phyloP scores from a whole-genome alignment of 352 stramenopile species.

The Salisapilia sapeloensis region DNA sequence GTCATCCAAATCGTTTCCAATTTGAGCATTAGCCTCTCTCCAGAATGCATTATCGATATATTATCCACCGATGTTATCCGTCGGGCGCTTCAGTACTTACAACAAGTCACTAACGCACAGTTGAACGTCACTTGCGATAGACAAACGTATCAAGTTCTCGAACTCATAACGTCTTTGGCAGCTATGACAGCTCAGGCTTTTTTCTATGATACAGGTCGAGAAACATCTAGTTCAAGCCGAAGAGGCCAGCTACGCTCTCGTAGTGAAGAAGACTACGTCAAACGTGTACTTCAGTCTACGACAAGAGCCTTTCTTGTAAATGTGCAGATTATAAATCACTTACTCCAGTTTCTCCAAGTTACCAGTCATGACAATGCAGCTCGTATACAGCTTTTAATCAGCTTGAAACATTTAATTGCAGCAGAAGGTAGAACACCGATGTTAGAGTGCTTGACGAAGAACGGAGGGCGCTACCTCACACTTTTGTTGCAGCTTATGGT shows the following conservation, averaged over 20 bases:
- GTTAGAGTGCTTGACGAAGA: constrained; percentile 31
- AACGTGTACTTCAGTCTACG: constrained; percentile 18
- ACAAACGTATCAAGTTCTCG: too few species aligned
- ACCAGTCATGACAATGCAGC: constrained; percentile 3
- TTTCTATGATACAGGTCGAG: too few species aligned
- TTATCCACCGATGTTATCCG: constrained; percentile 6
- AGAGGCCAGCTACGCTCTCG: too few species aligned
- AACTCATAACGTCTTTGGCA: too few species aligned
- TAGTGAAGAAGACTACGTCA: constrained; percentile 34
- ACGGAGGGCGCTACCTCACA: constrained; percentile 30
- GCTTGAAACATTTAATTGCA: constrained; percentile 5
- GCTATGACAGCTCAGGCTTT: too few species aligned
- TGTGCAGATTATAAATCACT: constrained; percentile 5
- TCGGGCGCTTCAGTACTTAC: too few species aligned
- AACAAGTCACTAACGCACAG: too few species aligned
- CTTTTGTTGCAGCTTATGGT: constrained; percentile 23
- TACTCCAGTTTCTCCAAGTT: constrained; percentile 10
- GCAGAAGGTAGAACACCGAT: constrained; percentile 18
- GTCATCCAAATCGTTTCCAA: constrained; percentile 32
- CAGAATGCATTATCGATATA: constrained; percentile 36
- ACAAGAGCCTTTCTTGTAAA: constrained; percentile 1
- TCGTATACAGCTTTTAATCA: constrained; percentile 1
- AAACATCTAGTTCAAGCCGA: too few species aligned
- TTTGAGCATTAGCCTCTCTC: constrained; percentile 14
- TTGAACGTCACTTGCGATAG: too few species aligned